Base-by-base conservation (phyloP, 208 protist genomes). In the Trypanosoma cruzi region DNA sequence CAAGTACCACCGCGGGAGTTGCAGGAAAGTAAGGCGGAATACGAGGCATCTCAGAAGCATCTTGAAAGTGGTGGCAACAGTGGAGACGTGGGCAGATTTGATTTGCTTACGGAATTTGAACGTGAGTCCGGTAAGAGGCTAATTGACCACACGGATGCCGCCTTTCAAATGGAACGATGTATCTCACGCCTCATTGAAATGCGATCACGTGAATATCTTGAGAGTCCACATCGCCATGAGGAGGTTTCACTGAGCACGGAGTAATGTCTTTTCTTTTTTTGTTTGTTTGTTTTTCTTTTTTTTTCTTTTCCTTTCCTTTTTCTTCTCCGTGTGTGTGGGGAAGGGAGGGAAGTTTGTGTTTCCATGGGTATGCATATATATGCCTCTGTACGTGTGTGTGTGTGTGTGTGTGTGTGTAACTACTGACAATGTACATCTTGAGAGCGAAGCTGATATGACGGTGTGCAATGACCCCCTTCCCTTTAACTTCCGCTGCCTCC, bases 111-210 rank as follows among this genome's bases (percentile, higher is more conserved):
- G 0, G 82, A 93, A 42, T 94, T 82, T 67, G 87, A 93, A 57
- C 78, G 82, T 8, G 86, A 95, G 68, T 84, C 64, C 4, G 88
- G 87, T 16, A 89, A 85, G 37, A 73, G 75, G 28, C 67, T 97
- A n/a, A 84, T 94, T 58, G 84, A 92, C 55, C 40, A 52, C 7
- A 75, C 67, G n/a, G 92, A 96, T 48, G 80, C 77, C 22, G 75
- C 81, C 0, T 95, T 97, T 60, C 86, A 94, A 61, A 96, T 97
- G 88, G 76, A 95, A 44, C 85, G 92, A 2, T 93, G 86, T 48
- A 64, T 96, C 20, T 96, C 91, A 3, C 79, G 93, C 22, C 60
- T 97, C 58, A 82, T 82, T 71, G 93, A 97, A 70, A 97, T 97
- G 93, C 75, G 89, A 14, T 84, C 93, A 4, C 82, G 81, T 52